Base-by-base conservation (phyloP, 2,329 filamentous ascomycete species). In the Monosporascus ibericus region DNA sequence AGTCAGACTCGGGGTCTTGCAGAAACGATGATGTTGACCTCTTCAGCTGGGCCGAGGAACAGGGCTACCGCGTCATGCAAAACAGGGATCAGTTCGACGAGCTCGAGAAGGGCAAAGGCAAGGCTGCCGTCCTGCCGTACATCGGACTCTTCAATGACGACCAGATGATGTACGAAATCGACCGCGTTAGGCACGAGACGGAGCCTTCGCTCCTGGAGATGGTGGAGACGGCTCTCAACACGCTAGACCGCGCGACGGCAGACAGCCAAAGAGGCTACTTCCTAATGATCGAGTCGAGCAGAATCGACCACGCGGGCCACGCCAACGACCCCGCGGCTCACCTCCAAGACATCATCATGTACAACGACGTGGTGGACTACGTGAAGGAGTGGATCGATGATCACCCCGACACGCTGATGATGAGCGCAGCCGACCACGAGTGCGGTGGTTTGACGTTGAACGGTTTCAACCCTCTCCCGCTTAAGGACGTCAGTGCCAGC, bases 251-350 rank as follows among this genome's bases (percentile, higher is more conserved):
- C 6, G 70, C 65, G 3, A 68, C 66, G 9, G 58, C 63, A 30
- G 60, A 55, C 25, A 59, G 53, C 8, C 56, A 65, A 18, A 64
- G 68, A 52, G 70, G 70, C 6, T 74, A 70, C 56, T 71, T 74
- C 53, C 58, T 73, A 44, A 68, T 74, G 65, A 68, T 70, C 44
- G 68, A 70, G 55, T 67, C 68, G 15, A 67, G 63, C 9, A 62
- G 68, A 30, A 70, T 70, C 52, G 67, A 70, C 53, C 68, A 70
- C 51, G 65, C 67, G 30, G 62, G 65, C 48, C 78, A 80, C 58
- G 75, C 74, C 62, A 81, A 80, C 58, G 78, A 81, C 57, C 76
- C 78, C 4, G 76, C 74, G 8, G 76, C 76, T 17, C 78, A 81
- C 59, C 75, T 80, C 30, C 67, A 70, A 52, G 71, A 73, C 22